Conservation (phyloP, 257 asterid species). For the Rhazya stricta region DNA sequence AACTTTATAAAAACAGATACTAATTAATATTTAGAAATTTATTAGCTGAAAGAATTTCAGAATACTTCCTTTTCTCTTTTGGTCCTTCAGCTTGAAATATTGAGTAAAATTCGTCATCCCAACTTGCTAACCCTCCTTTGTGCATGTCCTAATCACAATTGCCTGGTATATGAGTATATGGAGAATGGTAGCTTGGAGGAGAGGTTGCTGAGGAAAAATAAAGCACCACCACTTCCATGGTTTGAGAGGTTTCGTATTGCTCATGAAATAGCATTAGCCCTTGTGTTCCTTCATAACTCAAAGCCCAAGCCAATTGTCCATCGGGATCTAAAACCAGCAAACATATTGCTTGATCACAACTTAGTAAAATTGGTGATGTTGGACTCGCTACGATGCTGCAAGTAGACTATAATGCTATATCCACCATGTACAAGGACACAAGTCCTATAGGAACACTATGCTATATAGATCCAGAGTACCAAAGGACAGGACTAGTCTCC, state of each 20-base stretch:
- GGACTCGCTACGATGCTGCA: slow-evolving; percentile 62
- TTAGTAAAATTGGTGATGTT: slow-evolving; percentile 81
- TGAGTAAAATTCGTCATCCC: slow-evolving; percentile 75
- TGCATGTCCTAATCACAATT: slow-evolving; percentile 62
- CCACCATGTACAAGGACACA: slow-evolving; percentile 34
- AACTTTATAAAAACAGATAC: too few species aligned
- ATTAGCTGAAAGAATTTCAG: too few species aligned
- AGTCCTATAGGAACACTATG: slow-evolving; percentile 62
- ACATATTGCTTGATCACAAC: slow-evolving; percentile 72
- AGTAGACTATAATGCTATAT: slow-evolving; percentile 27
- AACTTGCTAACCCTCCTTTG: slow-evolving; percentile 77
- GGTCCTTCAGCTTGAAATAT: slow-evolving; percentile 55
- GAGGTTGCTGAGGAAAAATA: slow-evolving; percentile 42
- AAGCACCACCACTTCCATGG: slow-evolving; percentile 64
- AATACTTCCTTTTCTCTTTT: slow-evolving; percentile 17
- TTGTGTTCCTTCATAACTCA: slow-evolving; percentile 66
- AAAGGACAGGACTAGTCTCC: slow-evolving; percentile 62
- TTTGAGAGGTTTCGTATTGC: slow-evolving; percentile 68
- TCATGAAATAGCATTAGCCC: slow-evolving; percentile 84
- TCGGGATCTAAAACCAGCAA: slow-evolving; percentile 89
- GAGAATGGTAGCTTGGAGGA: too few species aligned
- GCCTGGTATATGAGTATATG: too few species aligned
- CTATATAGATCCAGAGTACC: slow-evolving; percentile 88
- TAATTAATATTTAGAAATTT: too few species aligned
- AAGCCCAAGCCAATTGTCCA: slow-evolving; percentile 67